These are phyloP conservation scores for Tulasnella sp. DNA, from an alignment of 768 basidiomycete genomes.

Conservation along the genomic window DNA sequence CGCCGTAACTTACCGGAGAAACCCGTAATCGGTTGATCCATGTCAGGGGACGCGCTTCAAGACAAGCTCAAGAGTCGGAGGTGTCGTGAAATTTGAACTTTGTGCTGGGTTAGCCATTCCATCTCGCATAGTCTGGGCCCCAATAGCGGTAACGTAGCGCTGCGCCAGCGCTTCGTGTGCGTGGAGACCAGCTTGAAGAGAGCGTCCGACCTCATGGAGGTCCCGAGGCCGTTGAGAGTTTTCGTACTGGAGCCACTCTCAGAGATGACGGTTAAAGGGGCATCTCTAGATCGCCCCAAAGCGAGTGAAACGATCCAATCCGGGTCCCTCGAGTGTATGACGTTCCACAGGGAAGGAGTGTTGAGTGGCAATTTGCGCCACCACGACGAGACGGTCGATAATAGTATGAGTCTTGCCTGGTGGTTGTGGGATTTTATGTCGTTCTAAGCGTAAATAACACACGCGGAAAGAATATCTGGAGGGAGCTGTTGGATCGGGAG, in stretches of 20 bases:
- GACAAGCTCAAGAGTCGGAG: neutral
- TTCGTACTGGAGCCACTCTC: neutral
- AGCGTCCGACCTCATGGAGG: neutral
- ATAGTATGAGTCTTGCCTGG: neutral
- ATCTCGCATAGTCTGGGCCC: neutral
- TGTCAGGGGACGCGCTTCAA: neutral
- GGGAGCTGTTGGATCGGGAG: neutral
- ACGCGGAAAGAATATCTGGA: neutral
- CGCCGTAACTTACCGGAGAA: neutral
- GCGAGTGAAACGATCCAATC: neutral
- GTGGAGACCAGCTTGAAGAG: neutral
- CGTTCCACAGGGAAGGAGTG: neutral
- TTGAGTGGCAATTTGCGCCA: neutral
- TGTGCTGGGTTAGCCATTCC: neutral
- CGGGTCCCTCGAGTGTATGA: neutral
- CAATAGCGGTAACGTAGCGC: neutral
- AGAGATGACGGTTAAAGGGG: neutral
- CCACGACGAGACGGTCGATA: neutral
- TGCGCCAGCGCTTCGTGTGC: neutral
- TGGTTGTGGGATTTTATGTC: neutral
- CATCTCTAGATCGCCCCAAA: neutral
- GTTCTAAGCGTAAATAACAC: neutral
- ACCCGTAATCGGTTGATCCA: neutral
- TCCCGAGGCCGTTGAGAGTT: neutral
- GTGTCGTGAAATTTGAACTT: neutral